A percentile compares a stretch with the other conserved stretches of the same genome.
These are phyloP conservation scores for Letharia columbiana DNA, from an alignment of 495 filamentous ascomycete genomes.

Conservation along the genomic window DNA sequence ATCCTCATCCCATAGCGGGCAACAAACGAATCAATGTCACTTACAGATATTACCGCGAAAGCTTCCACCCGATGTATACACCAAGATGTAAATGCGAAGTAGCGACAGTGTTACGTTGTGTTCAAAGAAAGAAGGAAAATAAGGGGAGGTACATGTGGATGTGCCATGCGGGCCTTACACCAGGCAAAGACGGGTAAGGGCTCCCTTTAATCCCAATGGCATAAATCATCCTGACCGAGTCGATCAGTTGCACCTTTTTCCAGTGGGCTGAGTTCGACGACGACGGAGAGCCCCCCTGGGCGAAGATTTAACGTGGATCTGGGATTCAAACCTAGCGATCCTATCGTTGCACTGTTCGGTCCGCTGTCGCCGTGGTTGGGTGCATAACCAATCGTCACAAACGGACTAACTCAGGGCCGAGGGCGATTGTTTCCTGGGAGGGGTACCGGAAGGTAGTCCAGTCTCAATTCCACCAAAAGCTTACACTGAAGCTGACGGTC, in stretches of 20 bases:
- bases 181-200: slow-evolving; percentile 54
- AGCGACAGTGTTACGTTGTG: slow-evolving; percentile 66
- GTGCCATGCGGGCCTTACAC: slow-evolving; percentile 71
- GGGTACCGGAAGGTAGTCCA: neutral
- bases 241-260: slow-evolving; percentile 61
- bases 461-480: slow-evolving; percentile 87
- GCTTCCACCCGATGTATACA: slow-evolving; percentile 58
- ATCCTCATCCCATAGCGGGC: slow-evolving; percentile 72
- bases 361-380: neutral
- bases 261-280: slow-evolving; percentile 86
- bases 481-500: slow-evolving; percentile 85
- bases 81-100: slow-evolving; percentile 57
- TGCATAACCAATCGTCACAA: neutral
- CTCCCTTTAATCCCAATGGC: neutral
- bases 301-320: slow-evolving; percentile 18
- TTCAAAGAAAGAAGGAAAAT: slow-evolving; percentile 65
- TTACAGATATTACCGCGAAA: slow-evolving; percentile 75
- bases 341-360: neutral
- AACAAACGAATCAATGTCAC: slow-evolving; percentile 85
- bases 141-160: slow-evolving; percentile 85
- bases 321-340: no score
- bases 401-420: neutral
- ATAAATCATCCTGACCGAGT: slow-evolving; percentile 10
- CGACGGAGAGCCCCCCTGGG: slow-evolving; percentile 71
- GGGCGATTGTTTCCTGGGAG: no score